These are phyloP conservation scores for Ciborinia camelliae DNA, from an alignment of 2,329 filamentous ascomycete genomes.

Conservation along the genomic window DNA sequence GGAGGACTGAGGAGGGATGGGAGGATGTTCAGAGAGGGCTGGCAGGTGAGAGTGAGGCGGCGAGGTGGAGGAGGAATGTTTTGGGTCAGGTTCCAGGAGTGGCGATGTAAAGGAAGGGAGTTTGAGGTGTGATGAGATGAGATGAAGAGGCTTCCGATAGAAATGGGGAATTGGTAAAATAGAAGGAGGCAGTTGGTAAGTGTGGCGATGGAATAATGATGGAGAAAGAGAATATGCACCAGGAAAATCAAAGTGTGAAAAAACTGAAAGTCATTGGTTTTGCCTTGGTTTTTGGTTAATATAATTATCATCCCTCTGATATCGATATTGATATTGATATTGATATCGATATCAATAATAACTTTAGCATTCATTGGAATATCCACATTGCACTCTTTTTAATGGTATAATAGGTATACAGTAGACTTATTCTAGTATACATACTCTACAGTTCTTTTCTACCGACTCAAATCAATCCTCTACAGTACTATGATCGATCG, in stretches of 20 bases:
- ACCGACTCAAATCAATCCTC: not conserved
- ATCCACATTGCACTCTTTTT: not conserved
- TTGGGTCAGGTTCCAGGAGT: conserved; percentile 1
- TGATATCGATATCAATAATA: conserved; percentile 1
- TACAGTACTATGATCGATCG: too few relatives aligned
- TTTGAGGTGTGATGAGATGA: not conserved
- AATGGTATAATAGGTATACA: not conserved
- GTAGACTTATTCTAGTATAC: too few relatives aligned
- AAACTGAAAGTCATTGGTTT: not conserved
- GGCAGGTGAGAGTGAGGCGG: not conserved
- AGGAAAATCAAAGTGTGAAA: not conserved
- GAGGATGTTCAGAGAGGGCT: not conserved
- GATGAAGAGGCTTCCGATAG: not conserved
- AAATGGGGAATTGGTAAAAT: not conserved
- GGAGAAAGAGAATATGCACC: not conserved
- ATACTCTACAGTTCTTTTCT: too few relatives aligned
- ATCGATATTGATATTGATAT: not conserved
- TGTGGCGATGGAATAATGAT: not conserved
- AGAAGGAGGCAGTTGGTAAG: too few relatives aligned
- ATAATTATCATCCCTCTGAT: not conserved
- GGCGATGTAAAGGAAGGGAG: not conserved
- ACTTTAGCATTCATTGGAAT: not conserved
- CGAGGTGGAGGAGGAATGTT: conserved; percentile 8
- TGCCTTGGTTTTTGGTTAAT: not conserved
- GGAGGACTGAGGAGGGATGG: conserved; percentile 27